Evolutionary conservation across 1,284 basidiomycete species (phyloP).

Genomic region (Paramarasmius palmivorus): DNA sequence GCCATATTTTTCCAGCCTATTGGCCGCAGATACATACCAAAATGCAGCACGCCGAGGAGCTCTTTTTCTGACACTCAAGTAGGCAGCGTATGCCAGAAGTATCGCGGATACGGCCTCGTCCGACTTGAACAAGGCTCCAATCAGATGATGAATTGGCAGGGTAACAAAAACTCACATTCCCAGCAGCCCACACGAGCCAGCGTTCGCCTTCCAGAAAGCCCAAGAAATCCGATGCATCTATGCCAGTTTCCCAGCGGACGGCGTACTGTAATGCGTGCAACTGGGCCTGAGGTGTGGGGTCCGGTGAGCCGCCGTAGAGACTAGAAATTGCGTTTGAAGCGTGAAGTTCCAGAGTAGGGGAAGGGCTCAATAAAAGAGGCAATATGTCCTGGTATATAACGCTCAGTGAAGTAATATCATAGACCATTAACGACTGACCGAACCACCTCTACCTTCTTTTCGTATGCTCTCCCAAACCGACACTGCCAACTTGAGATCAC

Average conservation of each 20-base stretch:
- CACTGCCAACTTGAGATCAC: conserved; percentile 86
- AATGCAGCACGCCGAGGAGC: conserved; percentile 64
- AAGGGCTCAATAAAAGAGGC: conserved; percentile 67
- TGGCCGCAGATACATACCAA: conserved; percentile 76
- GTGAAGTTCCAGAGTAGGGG: conserved; percentile 57
- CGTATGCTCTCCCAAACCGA: conserved; percentile 85
- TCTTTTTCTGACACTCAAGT: conserved; percentile 59
- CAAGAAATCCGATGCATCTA: conserved; percentile 58
- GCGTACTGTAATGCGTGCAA: conserved; percentile 64
- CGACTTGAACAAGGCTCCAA: conserved; percentile 46
- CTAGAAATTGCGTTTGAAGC: conserved; percentile 58
- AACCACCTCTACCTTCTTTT: conserved; percentile 79
- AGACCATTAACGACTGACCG: conserved; percentile 40
- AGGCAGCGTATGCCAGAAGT: conserved; percentile 73
- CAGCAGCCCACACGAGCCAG: conserved; percentile 81
- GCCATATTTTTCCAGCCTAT: conserved; percentile 74
- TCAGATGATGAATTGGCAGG: not conserved
- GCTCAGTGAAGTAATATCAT: conserved; percentile 10
- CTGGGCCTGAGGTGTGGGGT: conserved; percentile 61
- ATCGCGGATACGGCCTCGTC: conserved; percentile 79
- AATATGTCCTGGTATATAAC: conserved; percentile 60
- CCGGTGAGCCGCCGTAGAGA: conserved; percentile 40
- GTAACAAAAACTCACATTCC: conserved; percentile 53
- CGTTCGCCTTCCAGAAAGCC: conserved; percentile 69
- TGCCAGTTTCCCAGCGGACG: conserved; percentile 73